phyloP scores from a whole-genome alignment of 2,329 filamentous ascomycete species.

The Colletotrichum tropicale region DNA sequence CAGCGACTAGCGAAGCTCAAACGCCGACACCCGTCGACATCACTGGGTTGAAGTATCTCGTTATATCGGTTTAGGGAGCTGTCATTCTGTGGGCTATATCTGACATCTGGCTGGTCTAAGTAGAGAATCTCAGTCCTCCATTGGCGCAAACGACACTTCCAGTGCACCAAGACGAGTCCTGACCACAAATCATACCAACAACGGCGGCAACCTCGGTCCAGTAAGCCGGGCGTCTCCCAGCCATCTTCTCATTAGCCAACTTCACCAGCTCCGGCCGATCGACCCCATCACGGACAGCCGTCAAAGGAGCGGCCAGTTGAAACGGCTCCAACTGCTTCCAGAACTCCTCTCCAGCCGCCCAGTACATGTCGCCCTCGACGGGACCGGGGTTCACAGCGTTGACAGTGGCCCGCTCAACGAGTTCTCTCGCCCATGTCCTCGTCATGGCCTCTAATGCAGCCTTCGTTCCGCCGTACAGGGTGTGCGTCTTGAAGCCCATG shows the following conservation, averaged over 20 bases:
- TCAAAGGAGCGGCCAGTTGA: not conserved
- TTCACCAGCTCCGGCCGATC: slow-evolving; percentile 20
- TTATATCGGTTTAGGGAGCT: not conserved
- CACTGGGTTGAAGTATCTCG: not conserved
- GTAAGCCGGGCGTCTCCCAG: slow-evolving; percentile 66
- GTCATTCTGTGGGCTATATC: not conserved
- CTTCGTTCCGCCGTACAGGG: slow-evolving; percentile 62
- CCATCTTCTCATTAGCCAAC: slow-evolving; percentile 25
- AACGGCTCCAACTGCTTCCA: not conserved
- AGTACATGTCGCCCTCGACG: slow-evolving; percentile 57
- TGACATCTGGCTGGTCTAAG: not conserved
- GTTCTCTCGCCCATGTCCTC: slow-evolving; percentile 62
- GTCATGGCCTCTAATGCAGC: slow-evolving; percentile 63
- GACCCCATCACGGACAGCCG: not conserved
- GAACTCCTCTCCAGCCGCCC: not conserved
- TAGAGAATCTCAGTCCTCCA: slow-evolving; percentile 64
- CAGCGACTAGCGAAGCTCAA: not conserved
- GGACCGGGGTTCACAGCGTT: slow-evolving; percentile 63
- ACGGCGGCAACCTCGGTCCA: slow-evolving; percentile 75
- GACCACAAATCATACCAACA: slow-evolving; percentile 75
- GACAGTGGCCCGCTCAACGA: slow-evolving; percentile 56
- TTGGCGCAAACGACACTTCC: slow-evolving; percentile 82
- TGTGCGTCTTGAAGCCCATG: slow-evolving; percentile 55
- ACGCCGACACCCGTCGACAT: not conserved
- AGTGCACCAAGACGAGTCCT: slow-evolving; percentile 77